Percentiles rank a stretch among this genome's conserved stretches.
phyloP scores from a whole-genome alignment of 1,139 yeast species.

The Wickerhamomyces sp. region DNA sequence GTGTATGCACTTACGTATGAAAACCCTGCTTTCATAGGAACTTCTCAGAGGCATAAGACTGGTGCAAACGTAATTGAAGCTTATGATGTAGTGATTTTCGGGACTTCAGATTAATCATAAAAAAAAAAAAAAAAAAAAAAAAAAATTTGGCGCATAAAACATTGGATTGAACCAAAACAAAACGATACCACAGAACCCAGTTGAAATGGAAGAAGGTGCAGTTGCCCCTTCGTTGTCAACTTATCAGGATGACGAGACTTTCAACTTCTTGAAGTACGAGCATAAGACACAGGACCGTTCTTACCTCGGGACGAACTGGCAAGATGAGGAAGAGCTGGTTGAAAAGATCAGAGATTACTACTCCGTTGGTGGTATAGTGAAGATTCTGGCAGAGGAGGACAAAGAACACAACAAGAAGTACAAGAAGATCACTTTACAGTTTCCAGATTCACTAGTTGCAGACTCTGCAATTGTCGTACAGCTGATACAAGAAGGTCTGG shows the following conservation, averaged over 20 bases:
- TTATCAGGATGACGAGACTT: slow-evolving; percentile 48
- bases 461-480: slow-evolving; percentile 73
- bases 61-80: no score
- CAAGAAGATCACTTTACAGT: slow-evolving; percentile 70
- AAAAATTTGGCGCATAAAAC: no score
- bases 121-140: no score
- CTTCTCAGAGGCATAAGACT: no score
- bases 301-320: slow-evolving; percentile 29
- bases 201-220: slow-evolving; percentile 8
- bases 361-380: slow-evolving; percentile 40
- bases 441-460: slow-evolving; percentile 75
- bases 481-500: slow-evolving; percentile 33
- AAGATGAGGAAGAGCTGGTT: slow-evolving; percentile 26
- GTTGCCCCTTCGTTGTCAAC: slow-evolving; percentile 61
- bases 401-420: slow-evolving; percentile 28
- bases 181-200: neutral
- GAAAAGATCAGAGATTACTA: slow-evolving; percentile 43
- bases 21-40: no score
- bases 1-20: no score
- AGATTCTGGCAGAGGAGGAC: slow-evolving; percentile 31
- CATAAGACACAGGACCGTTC: slow-evolving; percentile 29
- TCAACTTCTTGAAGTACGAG: slow-evolving; percentile 37
- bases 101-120: no score
- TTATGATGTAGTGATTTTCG: no score
- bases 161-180: neutral